Percentiles rank a stretch among this genome's conserved stretches.
phyloP scores from a whole-genome alignment of 371 early-diverging fungal species.

The Syncephalastrum contaminatum region DNA sequence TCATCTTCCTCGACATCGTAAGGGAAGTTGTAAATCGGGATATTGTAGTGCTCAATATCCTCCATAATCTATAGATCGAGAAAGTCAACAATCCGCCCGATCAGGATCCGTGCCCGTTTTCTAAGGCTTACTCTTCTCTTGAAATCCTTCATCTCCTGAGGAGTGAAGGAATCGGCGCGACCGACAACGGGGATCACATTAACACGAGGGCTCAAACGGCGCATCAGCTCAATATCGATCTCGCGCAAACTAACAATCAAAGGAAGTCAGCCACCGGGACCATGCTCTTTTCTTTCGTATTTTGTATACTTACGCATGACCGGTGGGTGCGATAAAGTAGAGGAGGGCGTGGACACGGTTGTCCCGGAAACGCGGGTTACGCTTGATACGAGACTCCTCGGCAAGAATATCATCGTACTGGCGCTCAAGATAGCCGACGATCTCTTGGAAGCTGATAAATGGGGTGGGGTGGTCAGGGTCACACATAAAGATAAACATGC shows the following conservation, averaged over 20 bases:
- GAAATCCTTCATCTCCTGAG: constrained; percentile 75
- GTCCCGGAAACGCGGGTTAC: constrained; percentile 96
- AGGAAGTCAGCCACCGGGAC: constrained; percentile 1
- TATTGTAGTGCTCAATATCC: constrained; percentile 87
- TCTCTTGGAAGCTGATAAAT: constrained; percentile 66
- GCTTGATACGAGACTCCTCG: constrained; percentile 91
- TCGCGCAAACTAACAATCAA: constrained; percentile 75
- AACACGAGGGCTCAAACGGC: constrained; percentile 84
- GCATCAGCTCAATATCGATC: constrained; percentile 97
- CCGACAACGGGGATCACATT: constrained; percentile 95
- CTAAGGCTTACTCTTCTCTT: constrained; percentile 68
- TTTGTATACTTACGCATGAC: constrained; percentile 74
- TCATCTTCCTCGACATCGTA: constrained; percentile 79
- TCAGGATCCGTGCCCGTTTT: background rate
- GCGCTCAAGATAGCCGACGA: constrained; percentile 89
- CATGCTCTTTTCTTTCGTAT: background rate
- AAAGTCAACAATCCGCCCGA: background rate
- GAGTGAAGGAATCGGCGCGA: constrained; percentile 77
- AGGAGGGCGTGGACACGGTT: constrained; percentile 96
- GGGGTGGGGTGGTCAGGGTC: constrained; percentile 31
- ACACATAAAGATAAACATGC: constrained; percentile 40
- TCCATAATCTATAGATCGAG: constrained; percentile 72
- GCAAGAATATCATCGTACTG: constrained; percentile 96
- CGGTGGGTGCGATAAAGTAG: constrained; percentile 97
- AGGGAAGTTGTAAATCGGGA: constrained; percentile 89